Percentiles rank a stretch among this genome's conserved stretches.
These are phyloP conservation scores for Fusarium bactridioides DNA, from an alignment of 2,329 filamentous ascomycete genomes.

Conservation along the genomic window DNA sequence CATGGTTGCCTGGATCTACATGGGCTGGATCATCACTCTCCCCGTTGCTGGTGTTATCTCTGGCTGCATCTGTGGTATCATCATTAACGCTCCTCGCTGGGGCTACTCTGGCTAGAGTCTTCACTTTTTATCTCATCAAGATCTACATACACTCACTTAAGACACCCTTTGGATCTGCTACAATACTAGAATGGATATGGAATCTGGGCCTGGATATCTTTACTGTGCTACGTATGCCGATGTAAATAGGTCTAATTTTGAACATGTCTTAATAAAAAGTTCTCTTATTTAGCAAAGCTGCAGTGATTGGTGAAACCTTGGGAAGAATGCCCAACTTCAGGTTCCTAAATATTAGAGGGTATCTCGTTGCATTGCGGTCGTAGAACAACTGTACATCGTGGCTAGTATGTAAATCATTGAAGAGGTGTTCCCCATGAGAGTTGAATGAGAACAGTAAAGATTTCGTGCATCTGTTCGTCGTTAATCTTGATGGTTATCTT, in stretches of 20 bases:
- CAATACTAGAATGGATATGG: conserved; percentile 1
- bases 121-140: background rate
- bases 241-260: background rate
- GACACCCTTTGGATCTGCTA: background rate
- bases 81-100: conserved; percentile 68
- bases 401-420: too few species aligned
- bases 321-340: background rate
- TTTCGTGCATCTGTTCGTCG: background rate
- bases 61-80: conserved; percentile 67
- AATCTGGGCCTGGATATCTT: background rate
- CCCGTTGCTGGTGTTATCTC: conserved; percentile 64
- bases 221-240: background rate
- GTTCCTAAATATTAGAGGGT: rapidly evolving
- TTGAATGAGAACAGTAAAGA: background rate
- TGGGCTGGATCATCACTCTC: conserved; percentile 68
- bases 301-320: rapidly evolving
- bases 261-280: background rate
- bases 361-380: too few species aligned
- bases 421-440: too few species aligned
- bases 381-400: too few species aligned
- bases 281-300: background rate
- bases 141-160: background rate
- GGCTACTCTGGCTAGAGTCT: conserved; percentile 28
- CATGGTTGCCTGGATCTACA: conserved; percentile 67
- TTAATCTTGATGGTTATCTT: background rate